phyloP scores from a whole-genome alignment of 2,329 filamentous ascomycete genomes.

The Trichoderma atrobrunneum region DNA sequence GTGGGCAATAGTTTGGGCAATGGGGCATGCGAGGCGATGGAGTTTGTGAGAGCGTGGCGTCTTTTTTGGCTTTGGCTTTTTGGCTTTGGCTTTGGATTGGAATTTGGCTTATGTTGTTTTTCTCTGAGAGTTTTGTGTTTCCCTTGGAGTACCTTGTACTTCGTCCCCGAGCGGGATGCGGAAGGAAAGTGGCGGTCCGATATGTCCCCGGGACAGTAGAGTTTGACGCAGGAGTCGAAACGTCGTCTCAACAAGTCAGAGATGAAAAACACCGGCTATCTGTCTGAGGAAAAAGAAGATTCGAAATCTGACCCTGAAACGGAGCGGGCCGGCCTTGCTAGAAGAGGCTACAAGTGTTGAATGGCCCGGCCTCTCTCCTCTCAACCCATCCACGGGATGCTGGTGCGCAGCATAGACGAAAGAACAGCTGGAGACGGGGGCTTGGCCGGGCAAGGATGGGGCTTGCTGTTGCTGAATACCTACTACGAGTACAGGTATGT shows the following conservation, averaged over 20 bases:
- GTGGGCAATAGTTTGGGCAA: slow-evolving; percentile 1
- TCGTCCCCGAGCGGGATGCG: not conserved
- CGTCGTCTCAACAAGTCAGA: not conserved
- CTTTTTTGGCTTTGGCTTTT: not conserved
- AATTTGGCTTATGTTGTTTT: not conserved
- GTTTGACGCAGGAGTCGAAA: slow-evolving; percentile 9
- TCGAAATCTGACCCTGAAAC: slow-evolving; percentile 5
- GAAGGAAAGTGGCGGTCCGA: not conserved
- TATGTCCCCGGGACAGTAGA: not conserved
- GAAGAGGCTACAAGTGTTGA: not conserved
- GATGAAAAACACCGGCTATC: not conserved
- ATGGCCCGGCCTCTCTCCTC: not conserved
- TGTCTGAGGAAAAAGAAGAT: not conserved
- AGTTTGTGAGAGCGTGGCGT: slow-evolving; percentile 5
- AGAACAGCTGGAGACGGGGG: not conserved
- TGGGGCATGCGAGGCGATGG: slow-evolving; percentile 8
- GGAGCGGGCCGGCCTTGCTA: slow-evolving; percentile 6
- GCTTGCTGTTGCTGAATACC: not conserved
- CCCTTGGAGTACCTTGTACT: not conserved
- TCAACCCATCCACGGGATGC: not conserved
- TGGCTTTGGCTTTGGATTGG: not conserved
- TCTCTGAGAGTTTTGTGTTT: not conserved
- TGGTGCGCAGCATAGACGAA: slow-evolving; percentile 5
- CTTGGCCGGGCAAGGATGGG: not conserved
- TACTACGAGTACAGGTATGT: not conserved